A percentile compares a stretch with the other conserved stretches of the same genome.
These are phyloP conservation scores for Candida sp. DNA, from an alignment of 1,139 yeast genomes.

Conservation along the genomic window DNA sequence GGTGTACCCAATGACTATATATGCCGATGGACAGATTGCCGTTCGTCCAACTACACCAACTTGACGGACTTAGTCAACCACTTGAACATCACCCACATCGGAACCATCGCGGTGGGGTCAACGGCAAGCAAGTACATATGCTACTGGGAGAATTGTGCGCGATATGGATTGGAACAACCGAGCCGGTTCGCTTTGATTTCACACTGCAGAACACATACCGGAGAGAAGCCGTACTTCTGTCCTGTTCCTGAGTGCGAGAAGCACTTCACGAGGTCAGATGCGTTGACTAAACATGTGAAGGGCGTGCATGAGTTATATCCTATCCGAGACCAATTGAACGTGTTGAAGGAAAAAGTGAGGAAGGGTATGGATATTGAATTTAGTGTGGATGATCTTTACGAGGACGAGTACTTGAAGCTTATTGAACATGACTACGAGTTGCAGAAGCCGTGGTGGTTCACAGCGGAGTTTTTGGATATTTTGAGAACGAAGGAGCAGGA, in stretches of 20 bases:
- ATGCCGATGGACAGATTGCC: slow-evolving; percentile 44
- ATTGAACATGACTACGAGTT: slow-evolving; percentile 39
- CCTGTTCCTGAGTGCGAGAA: slow-evolving; percentile 72
- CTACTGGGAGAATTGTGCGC: slow-evolving; percentile 64
- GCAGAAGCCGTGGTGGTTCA: slow-evolving; percentile 51
- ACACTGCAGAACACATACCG: slow-evolving; percentile 69
- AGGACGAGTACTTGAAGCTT: slow-evolving; percentile 30
- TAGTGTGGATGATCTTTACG: slow-evolving; percentile 23
- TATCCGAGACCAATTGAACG: slow-evolving; percentile 36
- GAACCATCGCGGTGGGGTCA: slow-evolving; percentile 12
- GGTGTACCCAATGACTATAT: slow-evolving; percentile 14
- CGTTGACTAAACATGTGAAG: slow-evolving; percentile 65
- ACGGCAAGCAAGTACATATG: slow-evolving; percentile 51
- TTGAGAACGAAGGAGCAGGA: slow-evolving; percentile 18
- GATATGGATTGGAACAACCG: slow-evolving; percentile 59
- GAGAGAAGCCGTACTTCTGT: slow-evolving; percentile 71
- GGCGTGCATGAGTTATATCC: slow-evolving; percentile 60
- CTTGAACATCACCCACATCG: slow-evolving; percentile 33
- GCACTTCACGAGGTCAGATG: slow-evolving; percentile 62
- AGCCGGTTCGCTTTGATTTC: slow-evolving; percentile 63
- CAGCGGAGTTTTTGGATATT: slow-evolving; percentile 30
- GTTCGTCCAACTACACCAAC: slow-evolving; percentile 19
- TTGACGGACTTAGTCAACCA: slow-evolving; percentile 37
- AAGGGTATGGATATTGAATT: slow-evolving; percentile 19
- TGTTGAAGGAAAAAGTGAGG: slow-evolving; percentile 25